These are phyloP conservation scores for Microsporum canis DNA, from an alignment of 2,329 filamentous ascomycete genomes.

Conservation along the genomic window DNA sequence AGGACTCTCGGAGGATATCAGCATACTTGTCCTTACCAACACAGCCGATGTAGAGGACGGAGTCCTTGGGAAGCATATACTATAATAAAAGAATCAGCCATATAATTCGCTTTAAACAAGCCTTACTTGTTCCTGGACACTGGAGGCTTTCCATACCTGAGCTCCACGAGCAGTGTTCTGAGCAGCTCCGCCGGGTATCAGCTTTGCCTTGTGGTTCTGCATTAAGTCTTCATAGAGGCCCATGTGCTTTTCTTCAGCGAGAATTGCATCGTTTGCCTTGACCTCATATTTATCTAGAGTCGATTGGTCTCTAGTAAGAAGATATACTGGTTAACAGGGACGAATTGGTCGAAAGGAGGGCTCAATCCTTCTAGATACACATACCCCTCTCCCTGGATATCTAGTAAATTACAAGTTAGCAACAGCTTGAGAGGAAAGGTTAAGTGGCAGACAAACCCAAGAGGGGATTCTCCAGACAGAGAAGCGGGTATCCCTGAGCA, in stretches of 20 bases:
- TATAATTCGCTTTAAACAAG: neutral
- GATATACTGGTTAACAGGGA: conserved; percentile 11
- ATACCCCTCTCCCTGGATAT: conserved; percentile 75
- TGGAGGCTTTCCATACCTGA: conserved; percentile 42
- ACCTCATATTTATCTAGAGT: conserved; percentile 86
- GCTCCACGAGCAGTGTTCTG: conserved; percentile 96
- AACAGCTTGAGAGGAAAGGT: conserved; percentile 2
- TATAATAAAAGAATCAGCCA: conserved; percentile 20
- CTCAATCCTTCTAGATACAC: conserved; percentile 17
- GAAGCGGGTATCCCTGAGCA: conserved; percentile 69
- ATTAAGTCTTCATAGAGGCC: conserved; percentile 87
- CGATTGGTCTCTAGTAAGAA: conserved; percentile 54
- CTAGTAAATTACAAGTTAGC: conserved; percentile 36
- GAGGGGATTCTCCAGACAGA: conserved; percentile 94
- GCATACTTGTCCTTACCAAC: conserved; percentile 95
- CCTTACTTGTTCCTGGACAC: neutral
- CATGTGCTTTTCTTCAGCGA: conserved; percentile 84
- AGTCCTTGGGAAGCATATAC: conserved; percentile 85
- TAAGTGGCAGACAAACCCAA: conserved; percentile 53
- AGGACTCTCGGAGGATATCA: conserved; percentile 73
- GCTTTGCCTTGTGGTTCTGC: conserved; percentile 80
- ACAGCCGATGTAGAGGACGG: conserved; percentile 85
- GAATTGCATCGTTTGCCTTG: conserved; percentile 95
- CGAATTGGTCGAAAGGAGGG: conserved; percentile 1
- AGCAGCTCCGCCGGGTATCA: conserved; percentile 90